Conservation (phyloP, 2,329 filamentous ascomycete species). For the Sporothrix globosa region DNA sequence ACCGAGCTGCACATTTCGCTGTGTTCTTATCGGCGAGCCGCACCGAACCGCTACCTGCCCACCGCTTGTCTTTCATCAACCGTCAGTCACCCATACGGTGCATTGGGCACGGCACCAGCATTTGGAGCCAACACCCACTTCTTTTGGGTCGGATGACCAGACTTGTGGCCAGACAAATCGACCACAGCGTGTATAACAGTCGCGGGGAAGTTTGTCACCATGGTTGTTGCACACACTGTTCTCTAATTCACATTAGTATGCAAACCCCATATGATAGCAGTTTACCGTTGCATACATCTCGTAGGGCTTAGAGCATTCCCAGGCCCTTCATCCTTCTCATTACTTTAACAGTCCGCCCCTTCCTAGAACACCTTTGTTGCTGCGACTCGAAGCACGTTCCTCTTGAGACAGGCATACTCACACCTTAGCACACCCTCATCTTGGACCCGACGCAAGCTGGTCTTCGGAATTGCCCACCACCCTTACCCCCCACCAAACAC, state of each 20-base stretch:
- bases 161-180: not conserved
- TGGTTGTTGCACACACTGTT: not conserved
- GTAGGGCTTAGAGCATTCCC: too few species aligned
- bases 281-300: too few species aligned
- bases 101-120: not conserved
- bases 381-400: not conserved
- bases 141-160: conserved; percentile 25
- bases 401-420: not conserved
- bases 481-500: not conserved
- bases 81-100: not conserved
- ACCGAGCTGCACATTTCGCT: too few species aligned
- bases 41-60: conserved; percentile 18
- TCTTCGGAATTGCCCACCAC: not conserved
- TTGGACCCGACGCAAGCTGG: not conserved
- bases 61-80: not conserved
- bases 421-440: too few species aligned
- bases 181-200: not conserved
- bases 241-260: not conserved
- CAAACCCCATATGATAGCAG: not conserved
- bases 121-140: conserved; percentile 15
- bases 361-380: not conserved
- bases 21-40: conserved; percentile 25
- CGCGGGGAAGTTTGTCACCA: not conserved
- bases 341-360: not conserved
- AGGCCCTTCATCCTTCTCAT: not conserved